These are phyloP conservation scores for Cladosporium sp. DNA, from an alignment of 2,329 filamentous ascomycete genomes.

Conservation along the genomic window DNA sequence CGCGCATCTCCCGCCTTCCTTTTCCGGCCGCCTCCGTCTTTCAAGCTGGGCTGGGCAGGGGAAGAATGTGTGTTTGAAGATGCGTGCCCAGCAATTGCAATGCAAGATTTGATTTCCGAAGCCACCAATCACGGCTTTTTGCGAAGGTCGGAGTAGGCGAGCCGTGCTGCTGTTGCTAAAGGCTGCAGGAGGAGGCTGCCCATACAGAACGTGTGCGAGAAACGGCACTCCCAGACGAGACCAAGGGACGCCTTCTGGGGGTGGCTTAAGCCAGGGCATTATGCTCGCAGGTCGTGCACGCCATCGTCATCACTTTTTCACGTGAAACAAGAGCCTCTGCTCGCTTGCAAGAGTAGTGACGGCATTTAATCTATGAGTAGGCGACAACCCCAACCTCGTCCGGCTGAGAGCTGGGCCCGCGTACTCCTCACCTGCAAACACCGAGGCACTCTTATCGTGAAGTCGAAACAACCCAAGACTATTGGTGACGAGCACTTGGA, in stretches of 20 bases:
- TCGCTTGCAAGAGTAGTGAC: not conserved
- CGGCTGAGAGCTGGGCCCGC: not conserved
- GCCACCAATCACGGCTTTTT: not conserved
- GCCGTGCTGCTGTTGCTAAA: not conserved
- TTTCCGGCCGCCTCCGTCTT: not conserved
- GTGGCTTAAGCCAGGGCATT: too few relatives aligned
- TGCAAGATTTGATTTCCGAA: not conserved
- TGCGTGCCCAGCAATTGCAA: not conserved
- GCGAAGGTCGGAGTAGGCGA: not conserved
- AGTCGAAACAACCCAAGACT: not conserved
- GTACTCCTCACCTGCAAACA: not conserved
- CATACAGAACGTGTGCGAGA: too few relatives aligned
- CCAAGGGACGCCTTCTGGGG: not conserved
- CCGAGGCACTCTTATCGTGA: not conserved
- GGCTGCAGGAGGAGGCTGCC: too few relatives aligned
- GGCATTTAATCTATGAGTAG: not conserved
- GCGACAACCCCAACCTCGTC: too few relatives aligned
- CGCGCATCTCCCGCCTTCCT: not conserved
- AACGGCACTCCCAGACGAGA: not conserved
- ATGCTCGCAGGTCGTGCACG: too few relatives aligned
- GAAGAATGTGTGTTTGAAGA: not conserved
- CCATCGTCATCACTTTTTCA: too few relatives aligned
- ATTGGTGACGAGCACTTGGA: not conserved
- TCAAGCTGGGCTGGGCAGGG: not conserved
- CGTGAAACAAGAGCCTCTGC: not conserved